Base-by-base conservation (phyloP, 805 yeast species). In the Monosporozyma siamensis region DNA sequence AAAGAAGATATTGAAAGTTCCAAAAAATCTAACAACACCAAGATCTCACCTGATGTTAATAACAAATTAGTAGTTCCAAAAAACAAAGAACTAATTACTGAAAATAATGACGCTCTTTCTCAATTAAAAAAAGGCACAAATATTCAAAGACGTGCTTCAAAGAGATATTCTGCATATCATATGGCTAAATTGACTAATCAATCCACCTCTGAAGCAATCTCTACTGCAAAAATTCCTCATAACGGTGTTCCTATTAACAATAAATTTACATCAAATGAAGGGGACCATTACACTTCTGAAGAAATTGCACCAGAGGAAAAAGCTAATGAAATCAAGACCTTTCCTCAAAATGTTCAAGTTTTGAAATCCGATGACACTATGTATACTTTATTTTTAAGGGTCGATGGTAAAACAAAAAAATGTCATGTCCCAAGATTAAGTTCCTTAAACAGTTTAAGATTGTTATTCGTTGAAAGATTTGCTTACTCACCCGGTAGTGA, bases 131-230 rank as follows among this genome's bases (percentile, higher is more conserved):
- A 80, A 37, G 86, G 89, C 3, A 85, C 84, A 38, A 82, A 85
- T 3, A 67, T 92, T 25, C 94, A 82, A 66, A 74, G 99, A 51
- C 74, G 96, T 47, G 99, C 97, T 0, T 89, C 97, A 0, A 82
- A 90, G 52, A 69, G 98, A 43, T 90, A 82, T 57, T 87, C 96
- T 4, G 96, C 97, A 0, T 90, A 89, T 47, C 97, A 90, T 55
- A 80, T 81, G 63, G 86, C 94, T 1, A 84, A 82, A 53, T 69
- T 84, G 9, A 68, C 85, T 0, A 77, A 72, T 46, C 65, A 65
- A 45, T 57, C 72, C 9, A 48, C 56, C 6, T 44, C 55, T 11
- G 61, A 55, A 11, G 55, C 60, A 8, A 49, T 47, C 6, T 51
- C 49, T 8, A 54, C 55, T 3, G 55, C 53, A 4, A 49, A 45